Percentiles rank a stretch among this genome's conserved stretches.
Evolutionary conservation across 306 rosid genomes (phyloP).

Genomic region (Quercus parvula): DNA sequence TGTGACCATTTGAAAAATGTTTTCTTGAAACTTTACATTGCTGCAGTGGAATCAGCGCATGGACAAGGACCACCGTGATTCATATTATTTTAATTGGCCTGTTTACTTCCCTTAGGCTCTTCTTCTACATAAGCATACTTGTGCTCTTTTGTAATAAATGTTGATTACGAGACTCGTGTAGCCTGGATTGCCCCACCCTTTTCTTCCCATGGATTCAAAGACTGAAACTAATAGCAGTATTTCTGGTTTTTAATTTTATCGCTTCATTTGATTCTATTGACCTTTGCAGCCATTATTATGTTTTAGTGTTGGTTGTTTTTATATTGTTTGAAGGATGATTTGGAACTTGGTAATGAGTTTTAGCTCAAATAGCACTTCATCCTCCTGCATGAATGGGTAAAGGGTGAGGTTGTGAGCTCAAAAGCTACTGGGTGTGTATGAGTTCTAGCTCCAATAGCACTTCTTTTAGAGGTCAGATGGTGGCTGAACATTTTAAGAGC

Average conservation of each 20-base stretch:
- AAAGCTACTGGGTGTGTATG: too few relatives aligned
- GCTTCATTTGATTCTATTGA: background rate
- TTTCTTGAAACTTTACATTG: constrained; percentile 15
- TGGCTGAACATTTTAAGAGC: background rate
- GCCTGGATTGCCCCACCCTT: background rate
- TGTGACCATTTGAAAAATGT: background rate
- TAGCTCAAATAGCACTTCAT: too few relatives aligned
- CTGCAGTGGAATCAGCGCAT: constrained; percentile 87
- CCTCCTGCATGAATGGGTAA: too few relatives aligned
- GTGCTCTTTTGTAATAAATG: constrained; percentile 16
- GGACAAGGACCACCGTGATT: constrained; percentile 59
- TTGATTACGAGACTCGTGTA: constrained; percentile 14
- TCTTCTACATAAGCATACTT: constrained; percentile 11
- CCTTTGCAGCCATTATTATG: background rate
- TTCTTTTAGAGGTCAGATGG: background rate
- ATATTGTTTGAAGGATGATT: background rate
- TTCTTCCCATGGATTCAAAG: background rate
- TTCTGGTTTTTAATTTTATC: background rate
- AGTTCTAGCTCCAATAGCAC: too few relatives aligned
- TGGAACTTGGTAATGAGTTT: background rate
- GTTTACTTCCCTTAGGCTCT: constrained; percentile 61
- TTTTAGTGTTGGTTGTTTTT: too few relatives aligned
- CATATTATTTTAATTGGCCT: constrained; percentile 78
- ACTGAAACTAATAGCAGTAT: background rate
- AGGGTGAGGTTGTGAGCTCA: too few relatives aligned